These are phyloP conservation scores for Atalantia buxifolia DNA, from an alignment of 345 rosid genomes.

Conservation along the genomic window DNA sequence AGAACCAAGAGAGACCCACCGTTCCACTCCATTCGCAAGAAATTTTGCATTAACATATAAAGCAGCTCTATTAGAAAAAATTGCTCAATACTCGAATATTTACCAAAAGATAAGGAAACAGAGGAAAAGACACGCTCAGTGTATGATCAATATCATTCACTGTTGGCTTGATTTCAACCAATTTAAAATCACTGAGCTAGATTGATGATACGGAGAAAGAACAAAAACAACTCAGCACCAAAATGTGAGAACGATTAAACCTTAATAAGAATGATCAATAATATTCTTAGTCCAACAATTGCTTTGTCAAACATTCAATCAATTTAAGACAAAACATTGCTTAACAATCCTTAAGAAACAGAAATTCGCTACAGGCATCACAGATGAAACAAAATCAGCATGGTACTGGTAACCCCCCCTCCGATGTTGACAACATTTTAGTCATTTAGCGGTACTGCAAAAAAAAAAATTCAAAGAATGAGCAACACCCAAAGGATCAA, in stretches of 20 bases:
- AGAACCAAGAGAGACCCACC: no score
- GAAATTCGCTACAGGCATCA: not conserved
- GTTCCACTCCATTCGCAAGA: no score
- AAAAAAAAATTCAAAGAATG: not conserved
- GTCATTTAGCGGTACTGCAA: slow-evolving; percentile 31
- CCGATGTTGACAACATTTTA: no score
- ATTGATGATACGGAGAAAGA: not conserved
- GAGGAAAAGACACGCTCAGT: no score
- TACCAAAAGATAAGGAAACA: no score
- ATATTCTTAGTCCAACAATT: slow-evolving; percentile 3
- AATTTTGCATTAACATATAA: no score
- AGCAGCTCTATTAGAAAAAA: no score
- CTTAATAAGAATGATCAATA: not conserved
- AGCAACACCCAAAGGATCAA: not conserved
- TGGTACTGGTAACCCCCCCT: not conserved
- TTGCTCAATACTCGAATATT: no score
- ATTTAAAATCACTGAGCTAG: not conserved
- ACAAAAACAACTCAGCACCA: not conserved
- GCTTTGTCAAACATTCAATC: not conserved
- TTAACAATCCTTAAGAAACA: not conserved
- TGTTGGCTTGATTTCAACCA: not conserved
- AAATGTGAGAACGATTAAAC: not conserved
- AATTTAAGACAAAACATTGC: not conserved
- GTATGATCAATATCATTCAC: no score
- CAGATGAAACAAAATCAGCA: not conserved